Evolutionary conservation across 2,329 filamentous ascomycete species (phyloP), one percentile per base, ranked within the genome.

Genomic region (Hypomyces perniciosus): DNA sequence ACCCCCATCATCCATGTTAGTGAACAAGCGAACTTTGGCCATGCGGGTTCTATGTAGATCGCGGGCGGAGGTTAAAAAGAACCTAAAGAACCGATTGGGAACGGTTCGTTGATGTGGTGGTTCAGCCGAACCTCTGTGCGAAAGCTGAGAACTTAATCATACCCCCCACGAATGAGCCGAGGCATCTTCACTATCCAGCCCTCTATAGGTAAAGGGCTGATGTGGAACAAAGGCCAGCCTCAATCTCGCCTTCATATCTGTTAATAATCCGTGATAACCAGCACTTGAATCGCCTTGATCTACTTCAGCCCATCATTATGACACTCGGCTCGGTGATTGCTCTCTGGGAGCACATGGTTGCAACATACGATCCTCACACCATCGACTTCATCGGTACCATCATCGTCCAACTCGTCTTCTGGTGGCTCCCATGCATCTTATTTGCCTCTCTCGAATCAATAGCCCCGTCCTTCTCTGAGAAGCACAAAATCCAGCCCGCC

Each of bases 401-500:
- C 4, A 12, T 64, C 37, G 54, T 75, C 29, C 74, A 77, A 44
- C 2, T 72, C 13, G 1, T 75, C 52, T 71, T 69, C 62, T 76
- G 74, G 65, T 77, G 73, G 74, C 46, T 73, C 33, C 72, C 72
- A 0, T 72, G 68, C 5, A 56, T 61, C 8, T 29, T 69, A 45
- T 79, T 74, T 56, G 62, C 74, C 27, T 61, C 59, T 1, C 67
- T 80, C 10, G 73, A 77, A 55, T 38, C 53, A 8, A 8, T 74
- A 8, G 65, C 70, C n/a, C 78, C 78, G 0, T 42, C 58, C 7
- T 80, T 79, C 56, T 74, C 77, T 0, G 65, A 65, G 6, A 67
- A 66, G 4, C 77, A 81, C 66, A 81, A 80, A 59, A 73, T 80
- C 51, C 78, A 81, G 54, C 75, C 76, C 0, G 68, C 72, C 0